Evolutionary conservation across 2,329 filamentous ascomycete genomes (phyloP).

Genomic region (Periconia macrospinosa): DNA sequence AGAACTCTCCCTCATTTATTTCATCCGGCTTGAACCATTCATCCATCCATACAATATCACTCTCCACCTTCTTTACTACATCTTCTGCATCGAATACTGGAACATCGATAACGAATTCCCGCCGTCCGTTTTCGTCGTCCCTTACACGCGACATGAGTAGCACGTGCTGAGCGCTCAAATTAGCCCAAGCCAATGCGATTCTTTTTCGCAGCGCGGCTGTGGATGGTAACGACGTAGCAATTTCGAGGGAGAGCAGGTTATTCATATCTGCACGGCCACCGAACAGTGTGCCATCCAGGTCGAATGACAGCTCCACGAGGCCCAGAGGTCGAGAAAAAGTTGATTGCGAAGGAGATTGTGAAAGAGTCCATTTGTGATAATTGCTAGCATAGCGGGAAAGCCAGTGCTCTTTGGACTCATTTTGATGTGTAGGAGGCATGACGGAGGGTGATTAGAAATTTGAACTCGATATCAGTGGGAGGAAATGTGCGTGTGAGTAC

Average conservation of each 20-base stretch:
- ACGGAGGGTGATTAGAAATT: neutral
- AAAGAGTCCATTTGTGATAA: slow-evolving; percentile 41
- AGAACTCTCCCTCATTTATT: slow-evolving; percentile 43
- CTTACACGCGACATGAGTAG: slow-evolving; percentile 37
- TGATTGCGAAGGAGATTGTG: slow-evolving; percentile 9
- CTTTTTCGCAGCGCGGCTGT: slow-evolving; percentile 33
- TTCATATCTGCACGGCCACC: slow-evolving; percentile 52
- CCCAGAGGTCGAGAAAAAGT: slow-evolving; percentile 45
- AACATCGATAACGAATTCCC: slow-evolving; percentile 36
- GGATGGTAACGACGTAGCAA: slow-evolving; percentile 32
- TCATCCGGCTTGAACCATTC: slow-evolving; percentile 33
- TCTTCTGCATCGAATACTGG: slow-evolving; percentile 21
- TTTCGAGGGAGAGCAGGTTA: slow-evolving; percentile 39
- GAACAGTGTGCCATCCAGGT: slow-evolving; percentile 47
- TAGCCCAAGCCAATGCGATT: slow-evolving; percentile 45
- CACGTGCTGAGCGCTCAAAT: slow-evolving; percentile 43
- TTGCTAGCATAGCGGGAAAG: slow-evolving; percentile 43
- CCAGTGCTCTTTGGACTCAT: slow-evolving; percentile 31
- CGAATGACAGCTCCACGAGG: slow-evolving; percentile 49
- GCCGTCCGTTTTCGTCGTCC: slow-evolving; percentile 8
- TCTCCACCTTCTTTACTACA: slow-evolving; percentile 32
- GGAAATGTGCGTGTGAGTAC: too few species aligned
- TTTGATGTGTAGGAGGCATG: neutral
- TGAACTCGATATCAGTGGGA: neutral
- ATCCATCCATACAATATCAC: slow-evolving; percentile 42